Evolutionary conservation across 2,329 filamentous ascomycete genomes (phyloP).

Genomic region (Coccinonectria pachysandricola): DNA sequence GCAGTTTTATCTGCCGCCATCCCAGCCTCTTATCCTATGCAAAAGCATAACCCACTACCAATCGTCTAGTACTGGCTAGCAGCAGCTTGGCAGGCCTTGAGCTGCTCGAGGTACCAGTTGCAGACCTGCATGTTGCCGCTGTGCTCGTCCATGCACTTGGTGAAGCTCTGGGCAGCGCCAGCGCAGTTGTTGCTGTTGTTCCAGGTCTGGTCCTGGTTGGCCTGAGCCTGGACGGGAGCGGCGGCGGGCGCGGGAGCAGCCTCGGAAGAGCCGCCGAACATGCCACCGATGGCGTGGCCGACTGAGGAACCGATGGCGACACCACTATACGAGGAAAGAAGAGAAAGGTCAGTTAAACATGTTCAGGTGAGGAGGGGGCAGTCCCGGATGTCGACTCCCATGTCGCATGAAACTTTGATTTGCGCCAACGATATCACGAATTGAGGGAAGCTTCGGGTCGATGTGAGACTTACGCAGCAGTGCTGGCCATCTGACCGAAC

Average conservation of each 20-base stretch:
- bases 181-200: slow-evolving; percentile 58
- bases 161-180: slow-evolving; percentile 73
- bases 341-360: slow-evolving; percentile 10
- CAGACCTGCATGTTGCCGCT: slow-evolving; percentile 90
- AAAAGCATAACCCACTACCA: too few species aligned
- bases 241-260: slow-evolving; percentile 39
- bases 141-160: slow-evolving; percentile 93
- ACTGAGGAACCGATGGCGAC: slow-evolving; percentile 93
- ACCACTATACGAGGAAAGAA: slow-evolving; percentile 71
- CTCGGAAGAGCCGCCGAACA: slow-evolving; percentile 67
- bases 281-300: slow-evolving; percentile 84
- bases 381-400: too few species aligned
- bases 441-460: too few species aligned
- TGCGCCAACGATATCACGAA: too few species aligned
- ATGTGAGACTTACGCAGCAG: slow-evolving; percentile 91
- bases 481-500: slow-evolving; percentile 94
- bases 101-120: slow-evolving; percentile 95
- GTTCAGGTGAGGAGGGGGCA: slow-evolving; percentile 3
- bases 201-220: slow-evolving; percentile 38
- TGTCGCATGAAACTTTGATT: too few species aligned
- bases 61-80: slow-evolving; percentile 58
- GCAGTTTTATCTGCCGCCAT: slow-evolving; percentile 1
- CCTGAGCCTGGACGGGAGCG: slow-evolving; percentile 39
- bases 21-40: slow-evolving; percentile 1
- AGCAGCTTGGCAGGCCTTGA: slow-evolving; percentile 79